These are phyloP conservation scores for Polygonum maritimum DNA, from an alignment of 148 eudicot species.

Conservation along the genomic window DNA sequence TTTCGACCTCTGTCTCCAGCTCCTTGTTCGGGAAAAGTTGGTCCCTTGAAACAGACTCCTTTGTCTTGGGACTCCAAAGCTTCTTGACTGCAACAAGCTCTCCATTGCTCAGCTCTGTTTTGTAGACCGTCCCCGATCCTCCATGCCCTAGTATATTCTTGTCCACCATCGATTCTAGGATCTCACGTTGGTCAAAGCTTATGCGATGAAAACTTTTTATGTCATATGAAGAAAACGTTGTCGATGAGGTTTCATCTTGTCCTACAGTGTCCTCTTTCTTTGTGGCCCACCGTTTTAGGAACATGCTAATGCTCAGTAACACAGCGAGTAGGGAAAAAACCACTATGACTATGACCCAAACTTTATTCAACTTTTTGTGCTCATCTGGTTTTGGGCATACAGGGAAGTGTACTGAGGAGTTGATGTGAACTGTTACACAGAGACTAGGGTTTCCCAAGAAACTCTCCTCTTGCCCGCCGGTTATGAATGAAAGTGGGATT, in stretches of 20 bases:
- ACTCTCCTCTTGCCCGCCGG: slow-evolving; percentile 59
- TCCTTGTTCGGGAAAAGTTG: slow-evolving; percentile 44
- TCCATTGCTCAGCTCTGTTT: slow-evolving; percentile 53
- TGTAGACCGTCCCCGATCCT: slow-evolving; percentile 88
- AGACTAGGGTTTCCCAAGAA: slow-evolving; percentile 67
- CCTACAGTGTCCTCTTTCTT: slow-evolving; percentile 32
- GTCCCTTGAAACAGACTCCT: slow-evolving; percentile 44
- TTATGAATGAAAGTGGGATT: slow-evolving; percentile 49
- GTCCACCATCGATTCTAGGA: slow-evolving; percentile 68
- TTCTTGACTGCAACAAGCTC: slow-evolving; percentile 80
- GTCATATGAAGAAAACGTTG: slow-evolving; percentile 62
- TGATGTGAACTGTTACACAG: slow-evolving; percentile 35
- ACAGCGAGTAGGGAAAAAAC: slow-evolving; percentile 49
- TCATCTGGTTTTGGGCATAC: slow-evolving; percentile 30
- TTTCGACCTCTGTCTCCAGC: slow-evolving; percentile 80
- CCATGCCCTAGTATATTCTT: slow-evolving; percentile 82
- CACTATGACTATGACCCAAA: slow-evolving; percentile 53
- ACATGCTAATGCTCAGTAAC: slow-evolving; percentile 33
- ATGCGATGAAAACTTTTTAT: slow-evolving; percentile 77
- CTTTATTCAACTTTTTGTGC: slow-evolving; percentile 36
- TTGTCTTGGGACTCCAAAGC: slow-evolving; percentile 62
- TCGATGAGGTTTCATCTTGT: slow-evolving; percentile 48
- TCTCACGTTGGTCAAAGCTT: slow-evolving; percentile 63
- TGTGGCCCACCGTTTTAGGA: slow-evolving; percentile 48
- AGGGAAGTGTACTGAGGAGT: slow-evolving; percentile 45